Evolutionary conservation across 1,139 yeast species (phyloP).

Genomic region (Geotrichum phurueaensis): DNA sequence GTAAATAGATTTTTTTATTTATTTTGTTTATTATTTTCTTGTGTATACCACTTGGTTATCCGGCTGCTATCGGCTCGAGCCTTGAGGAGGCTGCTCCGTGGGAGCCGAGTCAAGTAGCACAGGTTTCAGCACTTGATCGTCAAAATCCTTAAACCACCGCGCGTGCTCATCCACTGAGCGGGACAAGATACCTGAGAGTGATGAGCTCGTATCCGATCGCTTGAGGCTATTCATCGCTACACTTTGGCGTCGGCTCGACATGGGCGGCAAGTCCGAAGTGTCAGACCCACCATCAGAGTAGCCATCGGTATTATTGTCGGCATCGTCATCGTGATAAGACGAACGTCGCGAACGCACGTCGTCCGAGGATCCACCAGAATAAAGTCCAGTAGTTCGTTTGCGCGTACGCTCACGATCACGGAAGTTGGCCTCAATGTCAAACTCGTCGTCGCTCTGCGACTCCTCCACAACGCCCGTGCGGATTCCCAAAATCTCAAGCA

Average conservation of each 20-base stretch:
- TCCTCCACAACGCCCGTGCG: slow-evolving; percentile 87
- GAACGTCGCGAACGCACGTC: slow-evolving; percentile 20
- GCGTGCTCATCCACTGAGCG: slow-evolving; percentile 66
- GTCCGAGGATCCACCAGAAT: slow-evolving; percentile 1
- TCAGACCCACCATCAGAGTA: slow-evolving; percentile 25
- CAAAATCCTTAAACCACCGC: slow-evolving; percentile 88
- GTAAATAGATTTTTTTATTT: background rate
- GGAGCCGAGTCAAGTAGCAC: slow-evolving; percentile 61
- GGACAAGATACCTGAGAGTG: slow-evolving; percentile 38
- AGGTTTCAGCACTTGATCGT: slow-evolving; percentile 92
- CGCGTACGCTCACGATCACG: slow-evolving; percentile 32
- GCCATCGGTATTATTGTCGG: slow-evolving; percentile 20
- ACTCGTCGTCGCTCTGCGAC: slow-evolving; percentile 83
- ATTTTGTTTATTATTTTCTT: background rate
- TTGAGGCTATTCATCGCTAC: slow-evolving; percentile 1
- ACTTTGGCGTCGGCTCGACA: slow-evolving; percentile 20
- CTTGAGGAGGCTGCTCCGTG: slow-evolving; percentile 4
- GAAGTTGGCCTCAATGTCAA: slow-evolving; percentile 75
- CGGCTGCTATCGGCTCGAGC: background rate
- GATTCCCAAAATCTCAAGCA: slow-evolving; percentile 91
- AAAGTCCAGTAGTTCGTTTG: background rate
- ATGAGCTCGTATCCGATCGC: slow-evolving; percentile 15
- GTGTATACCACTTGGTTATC: background rate
- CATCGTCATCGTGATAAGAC: slow-evolving; percentile 24
- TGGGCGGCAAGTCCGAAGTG: slow-evolving; percentile 33